Evolutionary conservation across 106 monocot species (phyloP), one percentile per base, ranked within the genome.

Genomic region (Chionographis japonica): DNA sequence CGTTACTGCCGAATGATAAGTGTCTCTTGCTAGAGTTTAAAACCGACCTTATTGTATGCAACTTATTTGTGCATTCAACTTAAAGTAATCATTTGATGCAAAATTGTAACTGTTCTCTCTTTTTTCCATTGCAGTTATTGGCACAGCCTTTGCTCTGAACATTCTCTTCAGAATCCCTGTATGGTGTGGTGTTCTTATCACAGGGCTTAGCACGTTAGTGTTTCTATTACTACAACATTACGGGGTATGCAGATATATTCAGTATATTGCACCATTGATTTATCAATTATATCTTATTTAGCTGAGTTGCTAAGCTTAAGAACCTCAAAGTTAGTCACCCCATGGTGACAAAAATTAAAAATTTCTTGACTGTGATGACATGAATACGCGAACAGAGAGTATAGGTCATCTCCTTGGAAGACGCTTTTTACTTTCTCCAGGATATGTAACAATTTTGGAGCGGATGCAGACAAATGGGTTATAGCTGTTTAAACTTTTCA

Each of bases 91-190:
- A 17, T 68, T 60, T 67, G 27, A 27, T 27, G 27, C 27, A 27
- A 27, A 27, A 27, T 52, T 40, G 37, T 18, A 54, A 38, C 39
- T 15, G 11, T 16, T 66, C 20, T 6, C 59, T 65, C 57, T 55
- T 63, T 46, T 41, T 13, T 60, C 55, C 16, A 73, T 72, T 77
- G 52, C 80, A 95, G 95, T 95, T 18, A 95, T 95, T 62, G 95
- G 95, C 43, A 95, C 91, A 56, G 95, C 95, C 18, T 95, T 95
- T 88, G 95, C 95, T 63, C 72, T 91, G 75, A 88, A 91, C 61
- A 91, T 95, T 65, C 86, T 95, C 66, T 95, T 95, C 66, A 75
- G 52, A 14, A 63, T 95, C 61, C 95, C 95, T 58, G 54, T 95
- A 50, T 95, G 95, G 95, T 84, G 83, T 76, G 95, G 95, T 68